Evolutionary conservation across 345 rosid species (phyloP).

Genomic region (Gossypium herbaceum): DNA sequence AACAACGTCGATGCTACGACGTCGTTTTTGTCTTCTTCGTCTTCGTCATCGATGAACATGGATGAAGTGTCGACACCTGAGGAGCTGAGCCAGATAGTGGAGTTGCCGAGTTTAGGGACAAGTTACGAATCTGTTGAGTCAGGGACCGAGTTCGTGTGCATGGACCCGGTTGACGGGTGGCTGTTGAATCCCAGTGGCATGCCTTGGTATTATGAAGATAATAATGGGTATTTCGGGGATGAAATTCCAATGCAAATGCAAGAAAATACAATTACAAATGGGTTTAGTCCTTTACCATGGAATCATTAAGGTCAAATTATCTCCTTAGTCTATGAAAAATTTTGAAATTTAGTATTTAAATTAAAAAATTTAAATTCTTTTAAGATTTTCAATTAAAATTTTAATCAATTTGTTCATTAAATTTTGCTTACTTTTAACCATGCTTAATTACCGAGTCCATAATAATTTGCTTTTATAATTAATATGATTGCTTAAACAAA

Average conservation of each 20-base stretch:
- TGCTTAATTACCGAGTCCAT: no score
- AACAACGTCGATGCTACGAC: neutral
- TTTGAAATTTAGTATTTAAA: no score
- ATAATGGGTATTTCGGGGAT: constrained; percentile 36
- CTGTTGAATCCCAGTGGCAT: constrained; percentile 26
- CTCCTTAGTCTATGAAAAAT: no score
- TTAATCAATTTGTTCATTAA: no score
- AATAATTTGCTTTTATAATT: no score
- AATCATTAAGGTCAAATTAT: constrained; percentile 23
- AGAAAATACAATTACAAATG: constrained; percentile 25
- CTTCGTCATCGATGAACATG: constrained; percentile 21
- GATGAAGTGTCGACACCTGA: constrained; percentile 54
- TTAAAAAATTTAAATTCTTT: no score
- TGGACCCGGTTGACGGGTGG: constrained; percentile 48
- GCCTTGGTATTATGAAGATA: constrained; percentile 40
- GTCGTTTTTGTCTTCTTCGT: neutral
- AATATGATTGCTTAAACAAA: no score
- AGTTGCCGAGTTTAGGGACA: constrained; percentile 70
- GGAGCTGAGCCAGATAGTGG: constrained; percentile 70
- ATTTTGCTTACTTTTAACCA: no score
- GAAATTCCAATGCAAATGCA: constrained; percentile 31
- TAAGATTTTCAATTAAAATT: no score
- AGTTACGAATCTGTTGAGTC: constrained; percentile 40
- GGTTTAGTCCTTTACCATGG: constrained; percentile 43
- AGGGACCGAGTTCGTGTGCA: constrained; percentile 51